Base-by-base conservation (phyloP, 2,329 filamentous ascomycete species). In the Xylaria sp. region DNA sequence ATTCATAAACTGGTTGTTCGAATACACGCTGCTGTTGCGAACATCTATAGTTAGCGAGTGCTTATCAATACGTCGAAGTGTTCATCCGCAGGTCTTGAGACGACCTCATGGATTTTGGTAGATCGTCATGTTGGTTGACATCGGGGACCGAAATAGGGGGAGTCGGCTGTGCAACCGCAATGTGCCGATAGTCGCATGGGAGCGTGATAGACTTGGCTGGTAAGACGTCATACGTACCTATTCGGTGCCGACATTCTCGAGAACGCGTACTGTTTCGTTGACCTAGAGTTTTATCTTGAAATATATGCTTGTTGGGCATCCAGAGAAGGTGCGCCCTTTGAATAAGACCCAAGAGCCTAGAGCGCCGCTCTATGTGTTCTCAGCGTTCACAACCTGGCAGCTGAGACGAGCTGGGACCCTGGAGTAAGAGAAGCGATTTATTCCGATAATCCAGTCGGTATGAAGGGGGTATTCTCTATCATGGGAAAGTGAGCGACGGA, bases 1-100 rank as follows among this genome's bases (percentile, higher is more conserved):
- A 81, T 98, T 98, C 92, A 98, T 97, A 84, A 98, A 98, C 80
- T 90, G 88, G 75, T 85, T 87, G 72, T 84, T 83, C 50, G 86
- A 82, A 77, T 89, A 90, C 75, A 86, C 81, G 78, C 86, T 89
- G 50, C 32, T 55, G 39, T 56, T 7, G 50, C n/a, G 56, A 60
- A 48, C 14, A 55, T 24, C 24, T 4, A 55, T 61, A 24, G 57
- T 70, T 65, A 70, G 70, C 63, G 36, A 64, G 58, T 34, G 59
- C 51, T 34, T n/a, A 47, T 45, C 51, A 62, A 30, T 30, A 54
- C 54, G 47, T 19, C 12, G 34, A 30, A 24, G 32, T 9, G 39
- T 21, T 54, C 48, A 21, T 54, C 47, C 30, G 42, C 24, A 24
- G 19, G 36, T 57, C 21, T 14, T 30, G 45, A 9, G 21, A 24